Conservation (phyloP, 2,329 filamentous ascomycete genomes). For the Fusarium brachygibbosum region DNA sequence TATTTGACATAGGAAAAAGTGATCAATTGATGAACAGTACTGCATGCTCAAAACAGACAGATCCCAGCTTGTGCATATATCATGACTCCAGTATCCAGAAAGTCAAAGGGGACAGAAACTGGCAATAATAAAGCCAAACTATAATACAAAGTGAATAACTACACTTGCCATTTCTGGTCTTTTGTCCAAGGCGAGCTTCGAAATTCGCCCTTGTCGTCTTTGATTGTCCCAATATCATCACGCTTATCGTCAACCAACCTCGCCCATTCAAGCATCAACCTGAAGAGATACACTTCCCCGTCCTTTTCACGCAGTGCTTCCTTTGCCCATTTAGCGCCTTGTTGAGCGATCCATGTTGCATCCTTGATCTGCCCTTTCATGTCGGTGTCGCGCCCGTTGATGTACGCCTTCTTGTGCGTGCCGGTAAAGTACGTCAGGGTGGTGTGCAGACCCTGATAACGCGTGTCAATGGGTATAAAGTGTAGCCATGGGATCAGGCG, state of each 20-base stretch:
- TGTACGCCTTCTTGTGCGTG: constrained; percentile 57
- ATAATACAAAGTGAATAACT: not conserved
- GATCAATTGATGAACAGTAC: not conserved
- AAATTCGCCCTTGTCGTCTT: constrained; percentile 49
- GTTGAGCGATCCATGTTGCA: constrained; percentile 73
- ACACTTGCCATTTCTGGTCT: constrained; percentile 42
- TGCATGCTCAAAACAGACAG: not conserved
- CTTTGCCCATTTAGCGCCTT: constrained; percentile 74
- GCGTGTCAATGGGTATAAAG: constrained; percentile 81
- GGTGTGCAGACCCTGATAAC: constrained; percentile 80
- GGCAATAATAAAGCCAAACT: not conserved
- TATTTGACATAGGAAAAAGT: not conserved
- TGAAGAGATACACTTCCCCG: constrained; percentile 85
- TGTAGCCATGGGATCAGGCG: constrained; percentile 82
- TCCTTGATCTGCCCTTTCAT: constrained; percentile 65
- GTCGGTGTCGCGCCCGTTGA: constrained; percentile 62
- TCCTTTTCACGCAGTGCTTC: constrained; percentile 76
- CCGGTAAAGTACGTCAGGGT: constrained; percentile 82
- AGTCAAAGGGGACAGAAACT: not conserved
- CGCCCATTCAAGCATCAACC: constrained; percentile 83
- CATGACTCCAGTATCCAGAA: constrained; percentile 7
- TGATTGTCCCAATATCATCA: constrained; percentile 59
- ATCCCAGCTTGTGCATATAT: not conserved
- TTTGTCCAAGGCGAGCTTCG: constrained; percentile 51
- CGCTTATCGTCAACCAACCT: constrained; percentile 74